A percentile compares a stretch with the other conserved stretches of the same genome.
These are phyloP conservation scores for Phoma herbarum DNA, from an alignment of 2,329 filamentous ascomycete species.

Conservation along the genomic window DNA sequence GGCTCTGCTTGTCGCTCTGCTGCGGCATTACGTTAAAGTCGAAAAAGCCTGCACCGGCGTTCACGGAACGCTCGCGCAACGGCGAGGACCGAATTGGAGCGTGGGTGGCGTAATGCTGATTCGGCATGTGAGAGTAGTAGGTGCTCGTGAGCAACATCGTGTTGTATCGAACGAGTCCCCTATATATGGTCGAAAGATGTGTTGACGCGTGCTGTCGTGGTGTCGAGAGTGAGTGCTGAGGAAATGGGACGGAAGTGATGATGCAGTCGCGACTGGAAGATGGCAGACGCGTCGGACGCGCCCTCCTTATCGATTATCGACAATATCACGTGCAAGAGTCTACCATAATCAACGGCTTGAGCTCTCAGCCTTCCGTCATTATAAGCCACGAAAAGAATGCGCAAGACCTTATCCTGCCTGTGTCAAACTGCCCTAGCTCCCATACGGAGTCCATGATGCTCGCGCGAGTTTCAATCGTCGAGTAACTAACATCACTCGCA, in stretches of 20 bases:
- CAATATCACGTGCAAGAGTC: conserved; percentile 18
- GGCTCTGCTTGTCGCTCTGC: conserved; percentile 32
- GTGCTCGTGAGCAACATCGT: conserved; percentile 44
- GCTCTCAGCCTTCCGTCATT: not conserved
- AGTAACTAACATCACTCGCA: not conserved
- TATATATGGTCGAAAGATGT: not conserved
- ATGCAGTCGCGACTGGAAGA: conserved; percentile 21
- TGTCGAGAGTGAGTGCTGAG: not conserved
- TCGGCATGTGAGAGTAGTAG: conserved; percentile 31
- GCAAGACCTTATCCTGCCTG: not conserved
- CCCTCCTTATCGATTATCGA: conserved; percentile 25
- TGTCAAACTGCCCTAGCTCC: not conserved
- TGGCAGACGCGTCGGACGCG: conserved; percentile 19
- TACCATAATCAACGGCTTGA: not conserved
- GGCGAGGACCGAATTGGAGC: conserved; percentile 53
- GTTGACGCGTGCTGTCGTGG: not conserved
- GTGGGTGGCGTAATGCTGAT: conserved; percentile 39
- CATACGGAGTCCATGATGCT: not conserved
- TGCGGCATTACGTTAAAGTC: conserved; percentile 41
- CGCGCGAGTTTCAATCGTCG: not conserved
- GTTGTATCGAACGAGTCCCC: not conserved
- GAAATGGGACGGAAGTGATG: conserved; percentile 4
- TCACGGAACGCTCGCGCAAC: conserved; percentile 55
- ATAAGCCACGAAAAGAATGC: not conserved
- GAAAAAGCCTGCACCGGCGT: conserved; percentile 42